Base-by-base conservation (phyloP, 495 filamentous ascomycete genomes). In the Bacidia rubella region DNA sequence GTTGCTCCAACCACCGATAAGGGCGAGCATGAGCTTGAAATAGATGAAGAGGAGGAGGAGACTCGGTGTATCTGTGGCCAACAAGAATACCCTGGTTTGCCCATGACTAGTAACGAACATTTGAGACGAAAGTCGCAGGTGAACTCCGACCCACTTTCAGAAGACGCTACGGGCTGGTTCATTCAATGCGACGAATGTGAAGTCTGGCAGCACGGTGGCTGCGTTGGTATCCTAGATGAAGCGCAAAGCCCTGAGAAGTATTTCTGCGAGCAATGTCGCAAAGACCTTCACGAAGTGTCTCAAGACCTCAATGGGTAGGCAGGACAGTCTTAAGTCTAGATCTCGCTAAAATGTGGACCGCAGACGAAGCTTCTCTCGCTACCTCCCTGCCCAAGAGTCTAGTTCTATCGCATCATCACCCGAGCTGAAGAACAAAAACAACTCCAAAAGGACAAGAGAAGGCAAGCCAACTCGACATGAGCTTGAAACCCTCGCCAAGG, bases 141-240 rank as follows among this genome's bases (percentile, higher is more conserved):
- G 52, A 74, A 77, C 53, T 69, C 76, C 24, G 67, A 77, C 50
- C 66, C 59, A 35, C 68, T 87, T 45, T 77, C 82, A 24, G 90
- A 97, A 60, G 90, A 95, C 44, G 73, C 86, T 46, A 90, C 92
- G 35, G 89, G 90, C 15, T 83, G 97, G 66, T 99, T 95, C 65
- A 90, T 99, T 55, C 92, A 97, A 71, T 99, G 92, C 77, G 92
- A 99, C 66, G 72, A 79, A 46, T 99, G 92, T 70, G 93, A 95
- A 65, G 92, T 96, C 51, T 99, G 92, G 92, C 92, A 99, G 63
- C 92, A 99, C 61, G 93, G 92, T 63, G 89, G 87, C 52, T 99
- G 92, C 68, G 93, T 99, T 47, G 92, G 92, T 35, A 95, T 99
- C 58, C 89, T 88, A 75, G 87, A 94, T 56, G 87, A 90, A 65